Percentiles rank a stretch among this genome's conserved stretches.
Evolutionary conservation across 495 filamentous ascomycete genomes (phyloP).

Genomic region (Barbatosphaeria neglecta): DNA sequence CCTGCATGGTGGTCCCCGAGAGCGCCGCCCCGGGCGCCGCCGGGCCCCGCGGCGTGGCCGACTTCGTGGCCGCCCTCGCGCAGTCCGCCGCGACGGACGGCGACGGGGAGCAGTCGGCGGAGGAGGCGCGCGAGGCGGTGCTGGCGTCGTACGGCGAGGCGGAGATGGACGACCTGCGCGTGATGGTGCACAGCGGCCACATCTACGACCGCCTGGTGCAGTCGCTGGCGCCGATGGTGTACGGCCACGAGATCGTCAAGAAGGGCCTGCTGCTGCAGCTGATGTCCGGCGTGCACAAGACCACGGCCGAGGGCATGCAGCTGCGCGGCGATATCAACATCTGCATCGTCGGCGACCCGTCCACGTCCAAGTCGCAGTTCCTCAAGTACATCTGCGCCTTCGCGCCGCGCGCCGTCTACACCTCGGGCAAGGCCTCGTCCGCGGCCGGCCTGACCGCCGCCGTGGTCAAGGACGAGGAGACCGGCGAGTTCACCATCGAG

Average conservation of each 20-base stretch:
- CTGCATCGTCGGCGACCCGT: constrained; percentile 95
- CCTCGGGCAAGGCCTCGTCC: constrained; percentile 93
- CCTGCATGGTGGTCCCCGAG: constrained; percentile 94
- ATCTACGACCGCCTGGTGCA: constrained; percentile 91
- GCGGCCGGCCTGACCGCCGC: constrained; percentile 96
- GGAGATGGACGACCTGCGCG: constrained; percentile 83
- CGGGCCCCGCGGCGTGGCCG: constrained; percentile 32
- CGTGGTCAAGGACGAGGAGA: constrained; percentile 95
- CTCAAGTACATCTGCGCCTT: constrained; percentile 96
- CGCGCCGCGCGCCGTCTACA: constrained; percentile 92
- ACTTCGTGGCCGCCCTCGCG: constrained; percentile 72
- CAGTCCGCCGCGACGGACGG: constrained; percentile 53
- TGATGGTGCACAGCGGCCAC: constrained; percentile 88
- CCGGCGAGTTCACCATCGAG: constrained; percentile 97
- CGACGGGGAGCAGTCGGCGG: constrained; percentile 53
- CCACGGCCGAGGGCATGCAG: constrained; percentile 81
- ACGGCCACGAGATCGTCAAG: constrained; percentile 94
- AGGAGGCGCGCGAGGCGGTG: constrained; percentile 80
- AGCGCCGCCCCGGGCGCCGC: constrained; percentile 57
- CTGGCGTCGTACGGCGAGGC: constrained; percentile 67
- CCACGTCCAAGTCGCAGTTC: constrained; percentile 98
- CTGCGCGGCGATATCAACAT: constrained; percentile 97
- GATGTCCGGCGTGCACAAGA: constrained; percentile 85
- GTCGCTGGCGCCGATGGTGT: constrained; percentile 93
- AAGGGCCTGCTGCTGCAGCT: constrained; percentile 91